Evolutionary conservation across 805 yeast genomes (phyloP), one percentile per base, ranked within the genome.

Genomic region (Cyberlindnera nakhonratchasimensis): DNA sequence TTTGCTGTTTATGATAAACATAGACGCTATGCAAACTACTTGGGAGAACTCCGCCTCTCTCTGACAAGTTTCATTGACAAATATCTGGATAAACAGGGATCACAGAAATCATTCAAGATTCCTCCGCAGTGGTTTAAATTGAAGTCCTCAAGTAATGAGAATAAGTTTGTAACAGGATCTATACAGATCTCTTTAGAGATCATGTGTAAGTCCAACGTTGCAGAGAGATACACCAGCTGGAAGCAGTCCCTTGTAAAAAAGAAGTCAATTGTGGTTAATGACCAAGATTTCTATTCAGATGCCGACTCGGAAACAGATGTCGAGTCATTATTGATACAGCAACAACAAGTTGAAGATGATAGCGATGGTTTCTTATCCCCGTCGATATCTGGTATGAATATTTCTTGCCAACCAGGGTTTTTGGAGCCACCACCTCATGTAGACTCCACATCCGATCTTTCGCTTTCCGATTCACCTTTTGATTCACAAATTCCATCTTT

Each of bases 101-200:
- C 23, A 18, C 16, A 45, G n/a, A 24, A 34, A 9, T 43, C 48
- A 5, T 14, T 37, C 29, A 50, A 41, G 26, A 30, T 52, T 9
- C 47, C 41, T 1, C 58, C 72, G 9, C 62, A 66, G 37, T 75
- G 79, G 79, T 70, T 66, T 50, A 64, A 65, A 45, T 54, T 75
- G 6, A 64, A 66, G 37, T 70, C 77, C 7, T 67, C 67, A 18
- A 59, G 56, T 32, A 54, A 61, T 1, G 58, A 68, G 40, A 66
- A 67, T 29, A 57, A 69, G 12, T 75, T 64, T 52, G 72, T 74
- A 11, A 72, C 78, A 1, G 80, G 80, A 0, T 70, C 77, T 0
- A 42, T 75, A 12, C 57, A 71, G 18, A 38, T 71, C 9, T 68
- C 72, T 26, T 67, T 74, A 43, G 73, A 70, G 41, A 48, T 74